Conservation (phyloP, 169 alveolate genomes). For the Cryptosporidium parvum region DNA sequence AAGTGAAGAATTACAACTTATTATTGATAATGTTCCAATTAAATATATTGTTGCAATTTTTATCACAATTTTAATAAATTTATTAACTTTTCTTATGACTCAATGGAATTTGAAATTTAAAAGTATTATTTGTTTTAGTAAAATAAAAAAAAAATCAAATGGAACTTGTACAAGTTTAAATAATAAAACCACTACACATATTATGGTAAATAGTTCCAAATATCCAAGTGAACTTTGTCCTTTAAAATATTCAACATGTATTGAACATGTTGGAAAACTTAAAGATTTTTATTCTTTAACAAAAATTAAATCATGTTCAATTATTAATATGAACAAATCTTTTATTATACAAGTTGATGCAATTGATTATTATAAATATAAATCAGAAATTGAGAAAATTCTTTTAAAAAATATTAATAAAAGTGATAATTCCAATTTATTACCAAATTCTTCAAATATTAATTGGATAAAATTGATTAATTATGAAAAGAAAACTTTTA, state of each 20-base stretch:
- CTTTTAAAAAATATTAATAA: not conserved
- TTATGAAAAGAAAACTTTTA: conserved; percentile 24
- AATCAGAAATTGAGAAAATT: conserved; percentile 1
- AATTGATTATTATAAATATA: conserved; percentile 9
- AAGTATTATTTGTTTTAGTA: conserved; percentile 12
- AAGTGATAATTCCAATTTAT: not conserved
- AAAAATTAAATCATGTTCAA: not conserved
- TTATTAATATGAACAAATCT: conserved; percentile 5
- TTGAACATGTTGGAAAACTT: conserved; percentile 10
- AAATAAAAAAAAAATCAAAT: not conserved
- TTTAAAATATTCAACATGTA: conserved; percentile 35
- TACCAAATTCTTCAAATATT: not conserved
- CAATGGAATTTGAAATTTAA: conserved; percentile 51
- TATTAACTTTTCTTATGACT: conserved; percentile 37
- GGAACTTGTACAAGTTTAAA: not conserved
- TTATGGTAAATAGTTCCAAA: conserved; percentile 29
- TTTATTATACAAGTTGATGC: conserved; percentile 34
- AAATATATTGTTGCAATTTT: not conserved
- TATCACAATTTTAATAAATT: not conserved
- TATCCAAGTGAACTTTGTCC: conserved; percentile 31
- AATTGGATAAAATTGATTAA: conserved; percentile 9
- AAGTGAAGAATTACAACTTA: conserved; percentile 30
- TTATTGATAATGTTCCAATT: conserved; percentile 30
- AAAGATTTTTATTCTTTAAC: not conserved
- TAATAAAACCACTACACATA: conserved; percentile 10